These are phyloP conservation scores for Graphilbum ipis-grandicollis DNA, from an alignment of 2,329 filamentous ascomycete genomes.

Conservation along the genomic window DNA sequence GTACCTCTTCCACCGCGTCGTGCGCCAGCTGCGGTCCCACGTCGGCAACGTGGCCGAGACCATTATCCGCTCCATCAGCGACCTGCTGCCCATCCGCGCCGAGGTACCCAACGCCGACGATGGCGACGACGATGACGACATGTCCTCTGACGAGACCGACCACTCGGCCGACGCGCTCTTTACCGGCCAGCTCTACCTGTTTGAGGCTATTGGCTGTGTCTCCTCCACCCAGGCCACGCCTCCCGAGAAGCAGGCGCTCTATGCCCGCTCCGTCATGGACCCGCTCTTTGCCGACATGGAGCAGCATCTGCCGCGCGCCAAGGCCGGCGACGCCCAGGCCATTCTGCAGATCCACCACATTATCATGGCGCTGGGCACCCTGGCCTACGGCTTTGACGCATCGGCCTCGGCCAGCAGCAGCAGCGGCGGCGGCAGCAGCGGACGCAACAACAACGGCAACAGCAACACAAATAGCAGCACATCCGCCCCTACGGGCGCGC, in stretches of 20 bases:
- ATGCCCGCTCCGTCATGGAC: slow-evolving; percentile 73
- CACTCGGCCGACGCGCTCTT: slow-evolving; percentile 84
- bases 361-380: slow-evolving; percentile 84
- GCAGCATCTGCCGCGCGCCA: slow-evolving; percentile 56
- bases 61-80: slow-evolving; percentile 76
- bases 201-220: slow-evolving; percentile 86
- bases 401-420: too few species aligned
- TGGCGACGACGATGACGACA: slow-evolving; percentile 71
- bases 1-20: slow-evolving; percentile 90
- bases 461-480: slow-evolving; percentile 68
- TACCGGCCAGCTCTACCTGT: slow-evolving; percentile 79
- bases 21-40: slow-evolving; percentile 70
- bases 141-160: slow-evolving; percentile 86
- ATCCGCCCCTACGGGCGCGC: slow-evolving; percentile 24
- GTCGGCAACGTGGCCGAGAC: slow-evolving; percentile 82
- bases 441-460: too few species aligned
- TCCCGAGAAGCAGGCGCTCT: slow-evolving; percentile 70
- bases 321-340: slow-evolving; percentile 65
- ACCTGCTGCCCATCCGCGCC: slow-evolving; percentile 79
- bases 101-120: slow-evolving; percentile 63
- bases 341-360: slow-evolving; percentile 86
- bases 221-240: slow-evolving; percentile 66
- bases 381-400: slow-evolving; percentile 84
- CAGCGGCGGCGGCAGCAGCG: too few species aligned
- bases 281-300: slow-evolving; percentile 86